A percentile compares a stretch with the other conserved stretches of the same genome.
Conservation (phyloP, 768 basidiomycete species). For the Lactarius hengduanensis region DNA sequence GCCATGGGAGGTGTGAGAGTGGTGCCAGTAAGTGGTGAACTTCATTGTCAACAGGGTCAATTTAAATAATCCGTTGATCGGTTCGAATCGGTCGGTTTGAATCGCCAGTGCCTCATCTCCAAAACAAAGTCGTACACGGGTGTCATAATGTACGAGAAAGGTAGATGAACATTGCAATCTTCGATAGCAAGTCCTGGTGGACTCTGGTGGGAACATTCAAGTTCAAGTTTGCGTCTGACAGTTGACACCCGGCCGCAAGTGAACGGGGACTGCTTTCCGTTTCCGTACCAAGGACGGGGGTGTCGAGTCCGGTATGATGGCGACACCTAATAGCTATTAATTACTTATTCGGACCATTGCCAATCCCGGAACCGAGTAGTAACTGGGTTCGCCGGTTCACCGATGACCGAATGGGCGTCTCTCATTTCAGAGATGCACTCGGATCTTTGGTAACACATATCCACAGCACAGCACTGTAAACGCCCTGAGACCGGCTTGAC, state of each 20-base stretch:
- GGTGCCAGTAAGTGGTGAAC: too few species aligned
- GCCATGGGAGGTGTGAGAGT: constrained; percentile 13
- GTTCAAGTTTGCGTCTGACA: background rate
- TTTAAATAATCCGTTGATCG: background rate
- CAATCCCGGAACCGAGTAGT: too few species aligned
- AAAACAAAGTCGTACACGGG: background rate
- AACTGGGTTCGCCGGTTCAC: too few species aligned
- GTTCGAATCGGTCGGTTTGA: too few species aligned
- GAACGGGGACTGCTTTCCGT: background rate
- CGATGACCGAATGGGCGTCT: background rate
- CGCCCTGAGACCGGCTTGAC: background rate
- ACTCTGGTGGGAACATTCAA: background rate
- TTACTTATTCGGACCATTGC: too few species aligned
- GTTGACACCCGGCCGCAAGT: too few species aligned
- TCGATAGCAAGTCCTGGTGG: background rate
- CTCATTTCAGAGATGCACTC: background rate
- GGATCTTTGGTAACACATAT: background rate
- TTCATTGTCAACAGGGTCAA: background rate
- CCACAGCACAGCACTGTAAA: background rate
- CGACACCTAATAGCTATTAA: background rate
- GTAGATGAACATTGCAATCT: background rate
- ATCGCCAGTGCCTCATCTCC: background rate
- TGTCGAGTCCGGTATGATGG: background rate
- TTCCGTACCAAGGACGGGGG: background rate
- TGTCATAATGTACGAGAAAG: background rate